Evolutionary conservation across 306 rosid species (phyloP), one percentile per base, ranked within the genome.

Genomic region (Lathyrus aphaca): DNA sequence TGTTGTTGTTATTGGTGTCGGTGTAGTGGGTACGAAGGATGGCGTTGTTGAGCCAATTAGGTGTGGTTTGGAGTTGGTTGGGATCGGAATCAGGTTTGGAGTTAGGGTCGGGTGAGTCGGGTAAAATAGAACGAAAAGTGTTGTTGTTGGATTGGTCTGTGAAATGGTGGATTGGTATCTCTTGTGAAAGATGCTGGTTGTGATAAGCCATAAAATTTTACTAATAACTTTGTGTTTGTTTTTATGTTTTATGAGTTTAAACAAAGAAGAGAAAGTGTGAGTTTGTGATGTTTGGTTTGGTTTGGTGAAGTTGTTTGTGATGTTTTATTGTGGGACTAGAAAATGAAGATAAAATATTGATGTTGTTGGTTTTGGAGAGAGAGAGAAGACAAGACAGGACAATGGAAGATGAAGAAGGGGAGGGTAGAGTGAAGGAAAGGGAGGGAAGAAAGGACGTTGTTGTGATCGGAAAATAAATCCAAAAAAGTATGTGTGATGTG

Each of bases 1-100:
- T 7, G 59, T 27, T 30, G 43, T n/a, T 42, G 35, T 19, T 19
- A 14, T 25, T 55, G 72, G 19, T 40, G 49, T 73, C 42, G 64
- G 71, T 48, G 84, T 68, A 84, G 73, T 84, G 86, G 54, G 82
- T 77, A 11, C 90, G 96, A 10, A 87, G 87, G 5, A 89, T 89
- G 0, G 96, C 96, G 92, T 55, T 83, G 81, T 87, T 81, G 61
- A 89, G 91, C 96, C 95, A 92, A 77, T 82, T 92, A 18, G 96
- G 97, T 2, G 96, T 85, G 68, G 88, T 68, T 49, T 85, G 94
- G n/a, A 81, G 82, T 19, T 77, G 64, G 64, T 71, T 64, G 37
- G 89, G 80, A 10, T 79, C 72, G 71, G 82, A 68, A 38, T 8
- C 23, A 40, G 84, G 51, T 77, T 84, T 88, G 69, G 91, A 60